These are phyloP conservation scores for Erythrophleum fordii DNA, from an alignment of 306 rosid genomes.

Conservation along the genomic window DNA sequence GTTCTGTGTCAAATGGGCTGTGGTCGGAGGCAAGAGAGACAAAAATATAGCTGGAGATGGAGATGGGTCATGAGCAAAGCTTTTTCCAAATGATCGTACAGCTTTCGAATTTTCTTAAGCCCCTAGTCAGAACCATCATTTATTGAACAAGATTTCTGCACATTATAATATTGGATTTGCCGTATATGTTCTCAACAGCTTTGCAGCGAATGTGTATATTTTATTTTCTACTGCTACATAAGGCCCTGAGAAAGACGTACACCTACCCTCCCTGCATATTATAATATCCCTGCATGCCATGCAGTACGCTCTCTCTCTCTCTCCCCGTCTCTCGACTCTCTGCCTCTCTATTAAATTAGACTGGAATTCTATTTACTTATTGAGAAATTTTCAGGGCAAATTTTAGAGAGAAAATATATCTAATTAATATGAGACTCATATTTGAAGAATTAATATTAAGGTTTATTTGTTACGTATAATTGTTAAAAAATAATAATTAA, in stretches of 20 bases:
- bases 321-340: too few relatives aligned
- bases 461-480: too few relatives aligned
- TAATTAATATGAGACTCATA: too few relatives aligned
- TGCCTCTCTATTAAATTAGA: too few relatives aligned
- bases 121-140: conserved; percentile 24
- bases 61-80: conserved; percentile 26
- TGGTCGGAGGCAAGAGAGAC: conserved; percentile 32
- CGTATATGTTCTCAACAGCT: conserved; percentile 5
- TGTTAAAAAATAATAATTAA: too few relatives aligned
- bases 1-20: neutral
- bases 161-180: conserved; percentile 34
- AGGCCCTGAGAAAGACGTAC: conserved; percentile 27
- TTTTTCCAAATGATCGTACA: conserved; percentile 34
- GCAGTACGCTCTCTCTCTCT: neutral
- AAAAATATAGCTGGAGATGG: conserved; percentile 43
- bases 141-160: conserved; percentile 8
- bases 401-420: too few relatives aligned
- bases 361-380: too few relatives aligned
- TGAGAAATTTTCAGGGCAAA: too few relatives aligned
- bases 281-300: neutral
- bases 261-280: conserved; percentile 13
- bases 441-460: too few relatives aligned
- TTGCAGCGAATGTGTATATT: conserved; percentile 19
- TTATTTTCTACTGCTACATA: neutral
- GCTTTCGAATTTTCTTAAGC: conserved; percentile 40